Conservation (phyloP, 2,329 filamentous ascomycete genomes). For the Alternaria solani region DNA sequence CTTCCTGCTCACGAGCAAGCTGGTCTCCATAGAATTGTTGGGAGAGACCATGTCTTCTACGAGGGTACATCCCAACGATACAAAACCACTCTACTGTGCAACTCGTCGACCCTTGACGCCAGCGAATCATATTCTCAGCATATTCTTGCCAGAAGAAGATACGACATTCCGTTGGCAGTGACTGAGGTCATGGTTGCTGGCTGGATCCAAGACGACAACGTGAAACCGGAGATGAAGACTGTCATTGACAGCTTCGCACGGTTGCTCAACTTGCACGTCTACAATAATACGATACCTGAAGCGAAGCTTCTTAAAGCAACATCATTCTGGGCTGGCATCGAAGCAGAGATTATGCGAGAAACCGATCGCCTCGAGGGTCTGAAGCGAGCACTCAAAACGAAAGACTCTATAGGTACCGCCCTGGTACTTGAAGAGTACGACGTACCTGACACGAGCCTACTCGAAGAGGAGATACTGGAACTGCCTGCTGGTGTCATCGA, state of each 20-base stretch:
- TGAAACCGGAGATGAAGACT: conserved; percentile 19
- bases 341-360: conserved; percentile 35
- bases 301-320: conserved; percentile 27
- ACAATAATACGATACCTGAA: conserved; percentile 11
- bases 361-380: conserved; percentile 32
- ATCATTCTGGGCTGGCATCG: conserved; percentile 29
- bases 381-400: conserved; percentile 30
- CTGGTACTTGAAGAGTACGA: conserved; percentile 35
- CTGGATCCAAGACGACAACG: conserved; percentile 29
- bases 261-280: conserved; percentile 27
- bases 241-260: conserved; percentile 31
- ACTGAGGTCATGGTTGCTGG: conserved; percentile 38
- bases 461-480: conserved; percentile 39
- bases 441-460: conserved; percentile 29
- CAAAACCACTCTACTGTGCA: neutral
- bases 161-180: conserved; percentile 25
- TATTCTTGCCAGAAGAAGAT: neutral
- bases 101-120: neutral
- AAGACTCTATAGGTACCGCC: conserved; percentile 39
- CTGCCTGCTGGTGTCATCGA: conserved; percentile 34
- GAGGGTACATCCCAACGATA: neutral
- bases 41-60: neutral
- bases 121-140: neutral
- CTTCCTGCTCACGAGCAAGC: conserved; percentile 5
- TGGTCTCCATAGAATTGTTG: neutral